phyloP scores from a whole-genome alignment of 1,284 basidiomycete species.

The Pseudomicrostroma phylloplanum region DNA sequence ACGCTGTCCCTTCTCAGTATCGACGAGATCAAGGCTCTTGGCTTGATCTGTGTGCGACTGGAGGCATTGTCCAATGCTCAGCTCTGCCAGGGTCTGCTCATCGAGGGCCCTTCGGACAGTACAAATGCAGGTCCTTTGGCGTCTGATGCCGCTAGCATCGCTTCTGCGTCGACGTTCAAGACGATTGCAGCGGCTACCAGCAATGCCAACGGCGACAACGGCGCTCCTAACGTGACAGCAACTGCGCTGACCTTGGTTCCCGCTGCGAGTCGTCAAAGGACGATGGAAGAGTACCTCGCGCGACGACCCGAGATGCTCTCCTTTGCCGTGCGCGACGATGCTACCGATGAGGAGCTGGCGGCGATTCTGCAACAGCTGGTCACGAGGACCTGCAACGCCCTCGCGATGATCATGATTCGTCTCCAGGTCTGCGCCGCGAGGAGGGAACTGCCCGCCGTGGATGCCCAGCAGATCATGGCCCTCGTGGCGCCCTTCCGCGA shows the following conservation, averaged over 20 bases:
- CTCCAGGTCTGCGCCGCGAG: not conserved
- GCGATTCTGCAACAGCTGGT: constrained; percentile 43
- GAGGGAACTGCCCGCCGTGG: not conserved
- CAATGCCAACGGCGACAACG: too few species aligned
- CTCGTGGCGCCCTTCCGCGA: not conserved
- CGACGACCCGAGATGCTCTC: constrained; percentile 41
- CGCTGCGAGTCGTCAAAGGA: constrained; percentile 18
- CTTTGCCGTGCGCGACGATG: constrained; percentile 44
- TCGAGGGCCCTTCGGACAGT: not conserved
- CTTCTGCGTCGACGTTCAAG: not conserved
- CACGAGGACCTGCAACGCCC: constrained; percentile 38
- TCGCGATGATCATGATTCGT: constrained; percentile 23
- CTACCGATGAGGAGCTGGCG: constrained; percentile 45
- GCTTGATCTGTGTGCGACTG: constrained; percentile 69
- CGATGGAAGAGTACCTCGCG: constrained; percentile 32
- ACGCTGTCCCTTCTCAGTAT: constrained; percentile 63
- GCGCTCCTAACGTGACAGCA: not conserved
- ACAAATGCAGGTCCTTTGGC: constrained; percentile 4
- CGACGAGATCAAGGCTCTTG: constrained; percentile 71
- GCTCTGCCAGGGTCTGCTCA: constrained; percentile 53
- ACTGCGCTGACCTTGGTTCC: not conserved
- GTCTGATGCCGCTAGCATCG: constrained; percentile 13
- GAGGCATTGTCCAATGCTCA: constrained; percentile 70
- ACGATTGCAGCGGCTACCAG: not conserved
- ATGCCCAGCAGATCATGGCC: not conserved